Percentiles rank a stretch among this genome's conserved stretches.
phyloP scores from a whole-genome alignment of 176 grass and related monocot species.

The Aegilops speltoides region DNA sequence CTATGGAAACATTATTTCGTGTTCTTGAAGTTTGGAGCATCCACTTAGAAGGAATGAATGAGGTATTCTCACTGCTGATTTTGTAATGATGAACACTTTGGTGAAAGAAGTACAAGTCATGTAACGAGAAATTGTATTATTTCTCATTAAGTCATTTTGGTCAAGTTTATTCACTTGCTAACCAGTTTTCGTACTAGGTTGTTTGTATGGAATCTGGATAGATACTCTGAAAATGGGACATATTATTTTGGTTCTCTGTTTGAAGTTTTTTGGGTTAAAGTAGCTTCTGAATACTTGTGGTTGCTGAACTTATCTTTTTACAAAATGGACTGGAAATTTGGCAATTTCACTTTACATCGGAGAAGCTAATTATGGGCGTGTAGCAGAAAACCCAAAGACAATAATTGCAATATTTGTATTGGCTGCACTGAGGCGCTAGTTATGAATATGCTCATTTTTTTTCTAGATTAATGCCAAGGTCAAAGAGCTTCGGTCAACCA shows the following conservation, averaged over 20 bases:
- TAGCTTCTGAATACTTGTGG: neutral
- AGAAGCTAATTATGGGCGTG: neutral
- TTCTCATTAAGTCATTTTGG: neutral
- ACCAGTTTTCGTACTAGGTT: neutral
- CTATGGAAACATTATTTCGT: constrained; percentile 52
- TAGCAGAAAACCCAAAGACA: neutral
- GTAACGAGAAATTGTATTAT: neutral
- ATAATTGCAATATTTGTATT: neutral
- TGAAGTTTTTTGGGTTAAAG: neutral
- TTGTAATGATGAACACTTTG: constrained; percentile 8
- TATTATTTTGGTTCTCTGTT: constrained; percentile 7
- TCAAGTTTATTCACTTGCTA: constrained; percentile 10
- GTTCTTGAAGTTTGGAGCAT: constrained; percentile 67
- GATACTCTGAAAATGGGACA: constrained; percentile 1
- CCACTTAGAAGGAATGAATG: constrained; percentile 60
- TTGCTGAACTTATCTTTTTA: neutral
- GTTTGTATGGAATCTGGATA: constrained; percentile 3
- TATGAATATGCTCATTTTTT: constrained; percentile 21
- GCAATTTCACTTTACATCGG: neutral
- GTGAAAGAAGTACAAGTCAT: neutral
- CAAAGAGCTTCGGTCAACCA: constrained; percentile 66
- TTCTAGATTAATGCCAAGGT: constrained; percentile 61
- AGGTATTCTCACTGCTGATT: constrained; percentile 49
- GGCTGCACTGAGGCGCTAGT: neutral
- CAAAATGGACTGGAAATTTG: neutral